Evolutionary conservation across 2,329 filamentous ascomycete species (phyloP).

Genomic region (Scedosporium boydii): DNA sequence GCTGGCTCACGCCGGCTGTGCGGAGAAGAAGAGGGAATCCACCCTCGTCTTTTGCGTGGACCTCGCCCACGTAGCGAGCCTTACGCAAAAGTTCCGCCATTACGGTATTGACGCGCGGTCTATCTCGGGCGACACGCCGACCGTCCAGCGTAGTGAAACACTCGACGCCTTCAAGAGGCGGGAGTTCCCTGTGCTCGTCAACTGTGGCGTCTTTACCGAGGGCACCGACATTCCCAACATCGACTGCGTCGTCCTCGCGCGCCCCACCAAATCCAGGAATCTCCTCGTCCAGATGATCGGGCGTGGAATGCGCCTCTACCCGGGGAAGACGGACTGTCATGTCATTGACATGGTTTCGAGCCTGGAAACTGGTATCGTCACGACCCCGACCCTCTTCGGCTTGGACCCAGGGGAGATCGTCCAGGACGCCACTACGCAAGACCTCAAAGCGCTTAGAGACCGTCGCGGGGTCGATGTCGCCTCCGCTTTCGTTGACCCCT

Average conservation of each 20-base stretch:
- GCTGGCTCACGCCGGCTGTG: constrained; percentile 56
- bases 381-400: constrained; percentile 85
- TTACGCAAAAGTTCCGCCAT: constrained; percentile 68
- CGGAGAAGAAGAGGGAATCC: constrained; percentile 53
- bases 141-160: constrained; percentile 55
- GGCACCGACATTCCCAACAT: constrained; percentile 97
- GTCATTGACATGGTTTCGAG: constrained; percentile 93
- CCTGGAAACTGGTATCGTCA: constrained; percentile 74
- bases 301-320: constrained; percentile 74
- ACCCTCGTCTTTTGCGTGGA: constrained; percentile 95
- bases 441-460: constrained; percentile 41
- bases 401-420: constrained; percentile 76
- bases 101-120: constrained; percentile 75
- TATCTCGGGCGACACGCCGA: constrained; percentile 74
- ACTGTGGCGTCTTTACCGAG: constrained; percentile 94
- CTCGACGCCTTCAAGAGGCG: constrained; percentile 67
- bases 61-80: constrained; percentile 63
- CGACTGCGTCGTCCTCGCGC: constrained; percentile 80
- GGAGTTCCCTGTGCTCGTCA: constrained; percentile 79
- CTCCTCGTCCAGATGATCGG: constrained; percentile 97
- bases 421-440: constrained; percentile 51
- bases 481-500: constrained; percentile 4
- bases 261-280: constrained; percentile 88
- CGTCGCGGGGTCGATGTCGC: constrained; percentile 6
- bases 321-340: constrained; percentile 80